A percentile compares a stretch with the other conserved stretches of the same genome.
These are phyloP conservation scores for Wickerhamomyces sp. DNA, from an alignment of 1,139 yeast species.

Conservation along the genomic window DNA sequence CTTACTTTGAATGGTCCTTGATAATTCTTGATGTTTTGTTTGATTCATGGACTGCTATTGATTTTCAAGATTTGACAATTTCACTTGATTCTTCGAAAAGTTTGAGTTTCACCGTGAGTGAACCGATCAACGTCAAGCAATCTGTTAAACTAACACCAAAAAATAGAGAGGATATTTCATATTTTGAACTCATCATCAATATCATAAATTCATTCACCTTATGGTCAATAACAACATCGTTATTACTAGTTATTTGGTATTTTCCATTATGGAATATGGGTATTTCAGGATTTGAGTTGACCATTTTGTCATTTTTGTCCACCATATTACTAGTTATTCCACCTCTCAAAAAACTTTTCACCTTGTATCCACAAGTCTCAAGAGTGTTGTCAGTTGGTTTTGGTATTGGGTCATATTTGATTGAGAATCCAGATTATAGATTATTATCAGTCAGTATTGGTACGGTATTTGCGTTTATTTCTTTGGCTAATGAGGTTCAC, in stretches of 20 bases:
- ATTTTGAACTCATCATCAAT: conserved; percentile 42
- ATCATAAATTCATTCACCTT: conserved; percentile 61
- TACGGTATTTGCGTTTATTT: conserved; percentile 54
- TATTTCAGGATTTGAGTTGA: conserved; percentile 87
- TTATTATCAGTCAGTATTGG: conserved; percentile 66
- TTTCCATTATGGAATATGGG: conserved; percentile 99
- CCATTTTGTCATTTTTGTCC: conserved; percentile 52
- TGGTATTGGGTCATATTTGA: conserved; percentile 74
- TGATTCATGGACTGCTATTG: conserved; percentile 74
- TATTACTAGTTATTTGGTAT: conserved; percentile 89
- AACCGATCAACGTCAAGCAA: conserved; percentile 1
- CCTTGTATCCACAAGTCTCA: conserved; percentile 44
- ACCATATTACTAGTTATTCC: conserved; percentile 57
- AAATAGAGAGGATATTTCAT: conserved; percentile 26
- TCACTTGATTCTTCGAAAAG: conserved; percentile 15
- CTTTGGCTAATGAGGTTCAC: conserved; percentile 59
- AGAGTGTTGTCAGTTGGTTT: conserved; percentile 54
- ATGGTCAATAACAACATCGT: conserved; percentile 80
- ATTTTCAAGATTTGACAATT: conserved; percentile 59
- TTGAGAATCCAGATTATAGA: conserved; percentile 64
- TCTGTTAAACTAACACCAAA: conserved; percentile 14
- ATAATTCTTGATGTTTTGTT: conserved; percentile 78
- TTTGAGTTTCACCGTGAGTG: conserved; percentile 22
- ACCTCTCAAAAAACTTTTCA: conserved; percentile 40
- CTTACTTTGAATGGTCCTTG: conserved; percentile 91